A percentile compares a stretch with the other conserved stretches of the same genome.
phyloP scores from a whole-genome alignment of 371 early-diverging fungal species.

The Mucor circinelloides region DNA sequence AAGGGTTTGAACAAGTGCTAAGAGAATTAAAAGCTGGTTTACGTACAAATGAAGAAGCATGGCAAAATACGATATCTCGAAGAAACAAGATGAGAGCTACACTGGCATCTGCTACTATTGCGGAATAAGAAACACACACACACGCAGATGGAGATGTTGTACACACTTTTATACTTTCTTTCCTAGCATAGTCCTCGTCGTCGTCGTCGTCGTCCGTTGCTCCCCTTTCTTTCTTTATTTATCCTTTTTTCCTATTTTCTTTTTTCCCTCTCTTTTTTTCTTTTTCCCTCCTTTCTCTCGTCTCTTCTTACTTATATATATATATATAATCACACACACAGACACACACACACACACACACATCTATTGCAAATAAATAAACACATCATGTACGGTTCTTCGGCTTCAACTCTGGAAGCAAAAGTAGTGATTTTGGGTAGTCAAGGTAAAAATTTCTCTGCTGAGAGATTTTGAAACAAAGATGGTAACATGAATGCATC shows the following conservation, averaged over 20 bases:
- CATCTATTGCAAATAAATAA: not conserved
- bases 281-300: not conserved
- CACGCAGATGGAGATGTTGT: not conserved
- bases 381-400: slow-evolving; percentile 27
- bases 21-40: slow-evolving; percentile 42
- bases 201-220: not conserved
- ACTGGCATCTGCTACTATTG: not conserved
- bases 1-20: slow-evolving; percentile 41
- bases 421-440: slow-evolving; percentile 79
- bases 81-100: not conserved
- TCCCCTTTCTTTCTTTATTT: slow-evolving; percentile 7
- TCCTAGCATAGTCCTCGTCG: not conserved
- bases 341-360: not conserved
- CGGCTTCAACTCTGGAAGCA: slow-evolving; percentile 64
- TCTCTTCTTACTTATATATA: not conserved
- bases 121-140: slow-evolving; percentile 15
- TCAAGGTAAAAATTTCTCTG: slow-evolving; percentile 49
- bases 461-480: not conserved
- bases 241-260: slow-evolving; percentile 1
- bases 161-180: not conserved
- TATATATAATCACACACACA: not conserved
- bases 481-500: not conserved
- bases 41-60: slow-evolving; percentile 30
- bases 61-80: slow-evolving; percentile 16
- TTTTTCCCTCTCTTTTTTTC: not conserved